These are phyloP conservation scores for Talaromyces ruber DNA, from an alignment of 495 filamentous ascomycete genomes.

Conservation along the genomic window DNA sequence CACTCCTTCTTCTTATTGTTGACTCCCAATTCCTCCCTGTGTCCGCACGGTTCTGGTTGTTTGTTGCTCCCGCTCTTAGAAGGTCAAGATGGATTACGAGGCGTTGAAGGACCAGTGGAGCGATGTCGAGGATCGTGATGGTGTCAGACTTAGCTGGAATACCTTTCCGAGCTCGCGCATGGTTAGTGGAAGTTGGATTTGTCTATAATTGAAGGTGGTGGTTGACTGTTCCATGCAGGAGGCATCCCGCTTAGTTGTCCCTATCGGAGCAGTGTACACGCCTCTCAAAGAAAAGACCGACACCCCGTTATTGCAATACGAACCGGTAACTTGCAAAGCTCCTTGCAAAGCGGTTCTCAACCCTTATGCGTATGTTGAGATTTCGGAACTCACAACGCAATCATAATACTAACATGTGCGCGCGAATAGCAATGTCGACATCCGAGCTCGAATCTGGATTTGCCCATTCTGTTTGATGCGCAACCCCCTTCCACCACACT, in stretches of 20 bases:
- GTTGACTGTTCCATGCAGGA: conserved; percentile 47
- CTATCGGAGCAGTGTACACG: conserved; percentile 93
- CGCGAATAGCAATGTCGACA: conserved; percentile 73
- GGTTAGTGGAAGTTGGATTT: conserved; percentile 40
- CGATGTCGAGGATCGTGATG: conserved; percentile 94
- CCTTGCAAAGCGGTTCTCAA: conserved; percentile 96
- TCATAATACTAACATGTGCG: neutral
- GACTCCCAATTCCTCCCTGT: conserved; percentile 5
- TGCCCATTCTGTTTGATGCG: conserved; percentile 97
- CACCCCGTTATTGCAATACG: conserved; percentile 84
- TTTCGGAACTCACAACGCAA: neutral
- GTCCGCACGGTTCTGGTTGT: neutral
- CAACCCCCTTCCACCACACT: conserved; percentile 92
- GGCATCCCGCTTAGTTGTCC: conserved; percentile 93
- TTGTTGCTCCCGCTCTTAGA: conserved; percentile 14
- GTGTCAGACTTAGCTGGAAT: conserved; percentile 96
- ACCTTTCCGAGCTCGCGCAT: conserved; percentile 98
- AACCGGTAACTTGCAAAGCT: conserved; percentile 94
- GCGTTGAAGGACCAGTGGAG: conserved; percentile 94
- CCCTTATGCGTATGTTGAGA: conserved; percentile 71
- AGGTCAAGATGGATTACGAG: conserved; percentile 61
- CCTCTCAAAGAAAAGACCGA: conserved; percentile 93
- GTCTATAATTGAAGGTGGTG: conserved; percentile 7
- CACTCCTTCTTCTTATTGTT: conserved; percentile 1
- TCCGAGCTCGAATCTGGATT: conserved; percentile 92